These are phyloP conservation scores for Heliamphora pulchella DNA, from an alignment of 179 eudicot genomes.

Conservation along the genomic window DNA sequence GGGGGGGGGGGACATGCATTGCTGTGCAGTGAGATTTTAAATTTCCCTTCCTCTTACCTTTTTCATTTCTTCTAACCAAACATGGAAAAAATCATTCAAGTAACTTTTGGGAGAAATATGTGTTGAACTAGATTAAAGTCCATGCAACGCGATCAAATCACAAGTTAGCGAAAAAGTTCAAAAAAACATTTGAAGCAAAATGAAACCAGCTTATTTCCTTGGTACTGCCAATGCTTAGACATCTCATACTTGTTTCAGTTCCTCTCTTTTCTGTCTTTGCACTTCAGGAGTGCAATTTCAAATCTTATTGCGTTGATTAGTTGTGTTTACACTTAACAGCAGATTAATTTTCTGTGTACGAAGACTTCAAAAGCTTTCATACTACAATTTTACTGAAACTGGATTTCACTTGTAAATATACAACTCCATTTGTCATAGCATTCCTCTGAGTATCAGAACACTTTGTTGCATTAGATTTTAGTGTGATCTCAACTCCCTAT, in stretches of 20 bases:
- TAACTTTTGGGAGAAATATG: too few relatives aligned
- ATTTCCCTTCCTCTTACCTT: background rate
- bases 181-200: too few relatives aligned
- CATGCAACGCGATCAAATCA: background rate
- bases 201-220: too few relatives aligned
- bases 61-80: background rate
- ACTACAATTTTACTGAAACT: background rate
- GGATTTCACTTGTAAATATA: background rate
- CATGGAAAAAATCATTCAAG: too few relatives aligned
- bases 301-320: background rate
- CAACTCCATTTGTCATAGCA: background rate
- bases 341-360: background rate
- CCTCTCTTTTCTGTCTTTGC: too few relatives aligned
- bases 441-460: background rate
- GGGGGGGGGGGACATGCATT: background rate
- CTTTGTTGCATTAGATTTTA: background rate
- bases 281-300: background rate
- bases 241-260: background rate
- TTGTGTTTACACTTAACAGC: background rate
- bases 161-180: too few relatives aligned
- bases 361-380: background rate
- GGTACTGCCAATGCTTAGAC: background rate
- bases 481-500: too few relatives aligned
- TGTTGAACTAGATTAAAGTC: too few relatives aligned
- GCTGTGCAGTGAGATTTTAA: background rate